These are phyloP conservation scores for Microdochium paspali DNA, from an alignment of 2,329 filamentous ascomycete genomes.

Conservation along the genomic window DNA sequence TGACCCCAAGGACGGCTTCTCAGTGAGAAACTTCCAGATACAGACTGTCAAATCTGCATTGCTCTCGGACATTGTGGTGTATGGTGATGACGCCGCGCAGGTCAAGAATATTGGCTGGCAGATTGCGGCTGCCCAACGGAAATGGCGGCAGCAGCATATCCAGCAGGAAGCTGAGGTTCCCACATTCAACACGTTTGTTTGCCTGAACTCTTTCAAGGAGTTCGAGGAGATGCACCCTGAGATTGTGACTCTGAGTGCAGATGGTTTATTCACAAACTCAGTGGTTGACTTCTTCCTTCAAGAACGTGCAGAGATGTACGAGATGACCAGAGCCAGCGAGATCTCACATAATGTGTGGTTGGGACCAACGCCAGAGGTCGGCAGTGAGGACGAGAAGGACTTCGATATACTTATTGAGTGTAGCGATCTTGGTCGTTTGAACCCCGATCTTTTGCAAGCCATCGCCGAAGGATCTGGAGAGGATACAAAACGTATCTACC, in stretches of 20 bases:
- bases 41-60: constrained; percentile 82
- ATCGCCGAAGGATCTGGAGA: constrained; percentile 48
- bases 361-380: constrained; percentile 72
- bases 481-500: constrained; percentile 26
- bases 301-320: constrained; percentile 86
- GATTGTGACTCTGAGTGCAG: constrained; percentile 66
- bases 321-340: constrained; percentile 82
- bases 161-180: constrained; percentile 43
- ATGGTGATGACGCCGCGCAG: constrained; percentile 61
- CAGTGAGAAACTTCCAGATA: constrained; percentile 94
- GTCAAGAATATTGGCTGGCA: constrained; percentile 56
- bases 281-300: constrained; percentile 84
- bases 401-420: constrained; percentile 86
- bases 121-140: constrained; percentile 67
- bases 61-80: constrained; percentile 86
- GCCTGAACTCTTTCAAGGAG: constrained; percentile 51
- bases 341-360: constrained; percentile 87
- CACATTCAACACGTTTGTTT: constrained; percentile 79
- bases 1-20: constrained; percentile 86
- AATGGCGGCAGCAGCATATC: constrained; percentile 61
- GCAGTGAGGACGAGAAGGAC: constrained; percentile 44
- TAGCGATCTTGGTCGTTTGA: constrained; percentile 72
- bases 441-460: constrained; percentile 54
- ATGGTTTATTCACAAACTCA: constrained; percentile 62
- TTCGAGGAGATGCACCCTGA: constrained; percentile 63